Evolutionary conservation across 2,329 filamentous ascomycete species (phyloP), one percentile per base, ranked within the genome.

Genomic region (Colletotrichum abscissum): DNA sequence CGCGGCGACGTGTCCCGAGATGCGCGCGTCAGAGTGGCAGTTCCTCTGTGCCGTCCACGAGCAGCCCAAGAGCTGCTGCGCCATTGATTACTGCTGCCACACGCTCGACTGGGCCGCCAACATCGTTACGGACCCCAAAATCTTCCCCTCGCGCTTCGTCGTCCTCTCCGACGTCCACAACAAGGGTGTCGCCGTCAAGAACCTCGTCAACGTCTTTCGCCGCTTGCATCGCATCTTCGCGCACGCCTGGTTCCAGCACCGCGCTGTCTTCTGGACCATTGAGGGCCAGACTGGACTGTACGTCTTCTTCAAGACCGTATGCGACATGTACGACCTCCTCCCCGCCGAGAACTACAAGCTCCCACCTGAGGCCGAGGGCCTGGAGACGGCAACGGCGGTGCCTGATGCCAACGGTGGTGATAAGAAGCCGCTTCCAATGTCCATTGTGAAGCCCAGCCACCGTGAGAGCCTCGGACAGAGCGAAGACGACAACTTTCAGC

Each of bases 21-120:
- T 99, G 97, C 95, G 97, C 80, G 97, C 97, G 2, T 97, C 94
- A 35, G 96, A 99, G 86, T 99, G 97, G 97, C 97, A 99, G 84
- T 99, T 98, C 80, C 91, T 99, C 60, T 99, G 97, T 85, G 97
- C 97, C 63, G 97, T 98, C 3, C 97, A 99, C 82, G 96, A 98
- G 80, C 93, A 95, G 63, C 97, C 97, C 62, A 98, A 98, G 85
- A 94, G 93, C 78, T 99, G 97, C 86, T 98, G 96, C 83, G 97
- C 97, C 64, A 98, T 99, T 80, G 97, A 99, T 84, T 99, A 99
- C 85, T 98, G 95, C 88, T 98, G 96, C 82, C 97, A 99, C 82
- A 99, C 97, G 0, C 92, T 99, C 56, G 97, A 99, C 85, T 98
- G 96, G 95, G 97, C 97, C 3, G 95, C 95, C 70, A 98, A 97